Evolutionary conservation across 305 asterid genomes (phyloP).

Genomic region (Fraxinus dipetala): DNA sequence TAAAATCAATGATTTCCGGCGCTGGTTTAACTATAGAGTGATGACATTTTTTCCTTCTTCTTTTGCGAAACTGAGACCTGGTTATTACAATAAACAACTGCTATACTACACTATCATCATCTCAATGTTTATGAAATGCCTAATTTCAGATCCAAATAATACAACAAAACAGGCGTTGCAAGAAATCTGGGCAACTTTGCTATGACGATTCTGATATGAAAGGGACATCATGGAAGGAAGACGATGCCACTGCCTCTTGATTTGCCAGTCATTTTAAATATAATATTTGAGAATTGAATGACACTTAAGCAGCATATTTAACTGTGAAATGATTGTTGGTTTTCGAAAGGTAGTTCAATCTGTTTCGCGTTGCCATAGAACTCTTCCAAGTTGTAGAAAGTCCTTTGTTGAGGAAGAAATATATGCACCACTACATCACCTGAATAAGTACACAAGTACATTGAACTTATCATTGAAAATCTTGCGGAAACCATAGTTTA

Average conservation of each 20-base stretch:
- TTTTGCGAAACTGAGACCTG: neutral
- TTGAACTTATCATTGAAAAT: no score
- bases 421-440: constrained; percentile 96
- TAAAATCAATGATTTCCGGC: neutral
- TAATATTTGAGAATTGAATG: neutral
- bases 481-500: no score
- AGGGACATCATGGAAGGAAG: neutral
- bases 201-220: neutral
- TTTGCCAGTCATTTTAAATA: neutral
- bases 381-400: constrained; percentile 84
- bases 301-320: constrained; percentile 23
- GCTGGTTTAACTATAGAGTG: neutral
- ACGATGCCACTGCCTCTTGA: neutral
- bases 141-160: neutral
- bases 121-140: neutral
- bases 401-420: constrained; percentile 87
- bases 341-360: constrained; percentile 78
- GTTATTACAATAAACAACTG: neutral
- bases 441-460: constrained; percentile 24
- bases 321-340: constrained; percentile 39
- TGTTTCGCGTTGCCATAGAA: constrained; percentile 80
- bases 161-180: neutral
- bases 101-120: neutral
- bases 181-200: neutral
- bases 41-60: neutral